Evolutionary conservation across 768 basidiomycete species (phyloP).

Genomic region (Lactarius evosmus): DNA sequence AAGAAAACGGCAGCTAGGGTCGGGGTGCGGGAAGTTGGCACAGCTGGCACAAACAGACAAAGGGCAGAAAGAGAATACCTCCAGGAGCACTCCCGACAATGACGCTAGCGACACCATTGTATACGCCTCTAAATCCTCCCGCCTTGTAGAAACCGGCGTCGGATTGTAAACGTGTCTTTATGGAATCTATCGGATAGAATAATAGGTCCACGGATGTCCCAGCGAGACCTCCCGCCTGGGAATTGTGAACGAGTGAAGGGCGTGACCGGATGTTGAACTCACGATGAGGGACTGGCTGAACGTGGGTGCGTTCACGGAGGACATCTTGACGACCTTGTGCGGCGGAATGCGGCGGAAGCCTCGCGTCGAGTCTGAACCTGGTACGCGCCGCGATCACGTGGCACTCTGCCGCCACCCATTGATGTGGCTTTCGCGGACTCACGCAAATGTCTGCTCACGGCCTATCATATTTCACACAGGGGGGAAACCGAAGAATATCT

Average conservation of each 20-base stretch:
- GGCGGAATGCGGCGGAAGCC: too few species aligned
- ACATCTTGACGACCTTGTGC: slow-evolving; percentile 14
- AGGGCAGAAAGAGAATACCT: slow-evolving; percentile 46
- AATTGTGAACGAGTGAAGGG: background rate
- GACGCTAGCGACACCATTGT: slow-evolving; percentile 92
- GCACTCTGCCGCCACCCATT: background rate
- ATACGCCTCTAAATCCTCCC: slow-evolving; percentile 88
- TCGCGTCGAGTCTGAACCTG: background rate
- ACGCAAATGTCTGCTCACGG: background rate
- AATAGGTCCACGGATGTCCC: slow-evolving; percentile 92
- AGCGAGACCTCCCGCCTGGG: slow-evolving; percentile 83
- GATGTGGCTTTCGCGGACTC: background rate
- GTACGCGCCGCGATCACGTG: slow-evolving; percentile 24
- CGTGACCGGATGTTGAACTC: slow-evolving; percentile 17
- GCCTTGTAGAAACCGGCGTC: slow-evolving; percentile 78
- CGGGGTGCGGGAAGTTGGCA: background rate
- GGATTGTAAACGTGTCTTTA: slow-evolving; percentile 94
- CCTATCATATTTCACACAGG: background rate
- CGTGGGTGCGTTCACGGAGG: slow-evolving; percentile 26
- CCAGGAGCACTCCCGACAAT: slow-evolving; percentile 94
- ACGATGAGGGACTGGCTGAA: slow-evolving; percentile 37
- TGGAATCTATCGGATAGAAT: slow-evolving; percentile 95
- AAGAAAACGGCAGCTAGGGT: slow-evolving; percentile 90
- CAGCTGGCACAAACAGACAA: background rate
- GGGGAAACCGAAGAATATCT: background rate